Conservation (phyloP, 2,329 filamentous ascomycete species). For the Helotiales sp. region DNA sequence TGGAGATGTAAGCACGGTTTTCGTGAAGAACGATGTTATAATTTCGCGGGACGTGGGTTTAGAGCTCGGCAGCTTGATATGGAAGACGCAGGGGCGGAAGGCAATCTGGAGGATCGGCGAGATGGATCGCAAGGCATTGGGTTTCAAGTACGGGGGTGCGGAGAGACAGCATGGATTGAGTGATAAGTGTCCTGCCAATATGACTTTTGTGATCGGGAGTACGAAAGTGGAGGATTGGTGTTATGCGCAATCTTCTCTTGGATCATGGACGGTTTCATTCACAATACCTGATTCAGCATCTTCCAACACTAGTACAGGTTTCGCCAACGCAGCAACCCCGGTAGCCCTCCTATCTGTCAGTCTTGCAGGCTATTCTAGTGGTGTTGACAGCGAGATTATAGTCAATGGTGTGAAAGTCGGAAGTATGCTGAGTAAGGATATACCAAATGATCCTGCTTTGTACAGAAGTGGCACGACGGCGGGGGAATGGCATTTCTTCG, state of each 20-base stretch:
- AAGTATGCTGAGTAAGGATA: slow-evolving; percentile 43
- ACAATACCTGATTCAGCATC: neutral
- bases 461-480: slow-evolving; percentile 49
- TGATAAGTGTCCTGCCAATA: slow-evolving; percentile 50
- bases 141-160: slow-evolving; percentile 50
- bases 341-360: neutral
- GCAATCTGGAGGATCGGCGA: slow-evolving; percentile 55
- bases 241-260: neutral
- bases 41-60: neutral
- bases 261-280: neutral
- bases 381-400: neutral
- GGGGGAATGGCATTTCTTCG: slow-evolving; percentile 50
- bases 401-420: slow-evolving; percentile 25
- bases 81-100: slow-evolving; percentile 38
- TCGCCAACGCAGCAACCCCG: neutral
- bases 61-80: neutral
- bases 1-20: neutral
- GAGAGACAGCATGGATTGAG: slow-evolving; percentile 53
- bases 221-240: neutral
- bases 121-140: slow-evolving; percentile 52
- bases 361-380: neutral
- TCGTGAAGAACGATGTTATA: neutral
- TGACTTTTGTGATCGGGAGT: slow-evolving; percentile 50
- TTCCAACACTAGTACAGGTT: neutral
- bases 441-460: slow-evolving; percentile 49